Percentiles rank a stretch among this genome's conserved stretches.
Evolutionary conservation across 306 rosid genomes (phyloP).

Genomic region (Dryas drummondii): DNA sequence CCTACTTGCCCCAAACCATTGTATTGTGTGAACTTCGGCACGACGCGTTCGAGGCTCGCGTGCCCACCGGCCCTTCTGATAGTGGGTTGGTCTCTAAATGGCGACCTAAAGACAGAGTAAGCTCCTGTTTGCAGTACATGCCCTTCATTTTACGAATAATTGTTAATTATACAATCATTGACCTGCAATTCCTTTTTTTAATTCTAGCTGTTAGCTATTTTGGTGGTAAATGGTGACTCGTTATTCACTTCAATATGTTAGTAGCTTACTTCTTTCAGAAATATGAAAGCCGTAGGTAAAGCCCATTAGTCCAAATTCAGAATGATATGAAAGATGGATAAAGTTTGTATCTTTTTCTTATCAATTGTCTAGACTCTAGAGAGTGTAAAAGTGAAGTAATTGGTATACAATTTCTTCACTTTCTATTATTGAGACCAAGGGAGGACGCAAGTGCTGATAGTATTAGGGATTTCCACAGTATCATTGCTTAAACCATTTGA

Average conservation of each 20-base stretch:
- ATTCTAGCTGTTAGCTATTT: not conserved
- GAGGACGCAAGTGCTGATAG: not conserved
- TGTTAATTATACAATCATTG: not conserved
- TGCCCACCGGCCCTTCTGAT: conserved; percentile 71
- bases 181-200: not conserved
- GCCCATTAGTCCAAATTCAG: not conserved
- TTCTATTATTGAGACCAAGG: not conserved
- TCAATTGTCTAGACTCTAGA: not conserved
- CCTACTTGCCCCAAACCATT: conserved; percentile 73
- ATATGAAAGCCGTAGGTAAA: not conserved
- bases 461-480: not conserved
- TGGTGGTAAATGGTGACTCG: not conserved
- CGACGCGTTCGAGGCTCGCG: conserved; percentile 73
- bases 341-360: not conserved
- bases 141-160: not conserved
- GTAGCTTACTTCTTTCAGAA: not conserved
- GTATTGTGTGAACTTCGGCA: conserved; percentile 82
- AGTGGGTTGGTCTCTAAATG: conserved; percentile 90
- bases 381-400: not conserved
- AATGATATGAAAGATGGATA: not conserved
- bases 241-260: not conserved
- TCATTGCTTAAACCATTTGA: not conserved
- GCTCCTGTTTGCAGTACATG: conserved; percentile 10
- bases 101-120: conserved; percentile 92
- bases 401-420: not conserved